Evolutionary conservation across 805 yeast genomes (phyloP), one percentile per base, ranked within the genome.

Genomic region (Maudiozyma bulderi): DNA sequence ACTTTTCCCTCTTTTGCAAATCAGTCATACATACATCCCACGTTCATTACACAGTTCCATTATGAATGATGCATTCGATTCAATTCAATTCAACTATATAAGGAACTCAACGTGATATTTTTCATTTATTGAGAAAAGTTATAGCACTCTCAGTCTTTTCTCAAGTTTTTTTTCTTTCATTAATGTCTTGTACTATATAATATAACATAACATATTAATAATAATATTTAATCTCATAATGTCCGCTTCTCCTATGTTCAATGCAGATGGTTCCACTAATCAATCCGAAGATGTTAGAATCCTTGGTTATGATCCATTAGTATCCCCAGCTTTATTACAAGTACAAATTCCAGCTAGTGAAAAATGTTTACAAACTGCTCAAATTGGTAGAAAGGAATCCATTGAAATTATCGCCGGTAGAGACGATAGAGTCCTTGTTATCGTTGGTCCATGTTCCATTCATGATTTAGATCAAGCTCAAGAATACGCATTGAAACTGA

Each of bases 381-480:
- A 81, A 50, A 69, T 72, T 52, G 96, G 95, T 48, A 82, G 99
- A 71, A 76, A 74, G 56, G 89, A 82, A 33, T 83, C 95, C 35
- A 77, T 84, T 52, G 78, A 79, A 28, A 86, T 90, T 54, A 76
- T 91, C 57, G 73, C 74, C 53, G 86, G 84, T 45, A 72, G 76
- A 57, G 90, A 85, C 62, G 98, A 93, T 75, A 80, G 95, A 67
- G 74, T 86, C 43, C 71, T 91, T 35, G 85, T 91, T 26, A 81
- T 91, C 54, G 95, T 91, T 48, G 99, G 99, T 15, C 99, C 99
- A 54, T 91, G 99, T 68, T 93, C 98, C 15, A 83, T 91, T 58
- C 99, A 91, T 67, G 97, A 91, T 69, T 78, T 91, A 51, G 79
- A 75, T 40, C 85, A 93, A 45, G 98, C 98, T 35, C 71, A 86